Conservation (phyloP, 371 early-diverging fungal genomes). For the Mortierella sp. region DNA sequence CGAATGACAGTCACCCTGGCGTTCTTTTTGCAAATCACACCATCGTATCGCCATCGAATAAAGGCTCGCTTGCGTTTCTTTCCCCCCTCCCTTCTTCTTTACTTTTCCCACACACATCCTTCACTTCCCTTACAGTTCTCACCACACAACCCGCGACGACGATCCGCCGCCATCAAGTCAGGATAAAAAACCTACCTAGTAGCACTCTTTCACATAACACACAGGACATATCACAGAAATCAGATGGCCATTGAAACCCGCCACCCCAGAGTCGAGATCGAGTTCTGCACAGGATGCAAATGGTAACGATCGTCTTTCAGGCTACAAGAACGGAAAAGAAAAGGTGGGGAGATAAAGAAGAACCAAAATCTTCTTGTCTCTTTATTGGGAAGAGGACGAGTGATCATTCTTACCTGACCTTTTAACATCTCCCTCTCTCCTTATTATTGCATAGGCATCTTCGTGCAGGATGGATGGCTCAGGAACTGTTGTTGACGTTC, state of each 20-base stretch:
- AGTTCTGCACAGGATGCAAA: slow-evolving; percentile 68
- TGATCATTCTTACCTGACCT: no score
- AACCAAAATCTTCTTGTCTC: background rate
- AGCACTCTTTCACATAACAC: background rate
- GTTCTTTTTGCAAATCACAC: background rate
- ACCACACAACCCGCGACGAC: background rate
- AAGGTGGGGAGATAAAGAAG: background rate
- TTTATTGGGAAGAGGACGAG: background rate
- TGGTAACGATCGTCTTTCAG: slow-evolving; percentile 35
- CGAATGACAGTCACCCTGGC: slow-evolving; percentile 13
- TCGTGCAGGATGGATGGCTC: slow-evolving; percentile 80
- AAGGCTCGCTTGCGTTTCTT: background rate
- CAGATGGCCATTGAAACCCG: slow-evolving; percentile 45
- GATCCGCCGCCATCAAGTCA: background rate
- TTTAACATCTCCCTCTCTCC: background rate
- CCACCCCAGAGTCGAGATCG: slow-evolving; percentile 66
- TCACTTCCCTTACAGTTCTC: background rate
- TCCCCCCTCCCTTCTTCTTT: background rate
- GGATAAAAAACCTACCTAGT: background rate
- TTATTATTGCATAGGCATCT: slow-evolving; percentile 56
- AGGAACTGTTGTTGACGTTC: slow-evolving; percentile 80
- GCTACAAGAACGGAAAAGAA: background rate
- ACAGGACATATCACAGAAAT: background rate
- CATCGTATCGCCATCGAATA: background rate
- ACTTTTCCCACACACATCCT: background rate